Evolutionary conservation across 257 asterid species (phyloP).

Genomic region (Solanum sejunctum): DNA sequence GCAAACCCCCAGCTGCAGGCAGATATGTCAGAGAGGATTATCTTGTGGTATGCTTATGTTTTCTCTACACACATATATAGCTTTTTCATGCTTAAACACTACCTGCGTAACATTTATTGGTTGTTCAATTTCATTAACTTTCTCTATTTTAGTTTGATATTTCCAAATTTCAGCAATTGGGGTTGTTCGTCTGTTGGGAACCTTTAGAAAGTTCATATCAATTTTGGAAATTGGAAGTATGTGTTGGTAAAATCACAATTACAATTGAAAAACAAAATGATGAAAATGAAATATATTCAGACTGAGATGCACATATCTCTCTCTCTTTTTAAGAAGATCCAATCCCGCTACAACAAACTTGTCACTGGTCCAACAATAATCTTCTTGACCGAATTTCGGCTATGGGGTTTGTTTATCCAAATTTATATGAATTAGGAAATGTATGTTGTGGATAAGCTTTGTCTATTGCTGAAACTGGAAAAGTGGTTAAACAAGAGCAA

Average conservation of each 20-base stretch:
- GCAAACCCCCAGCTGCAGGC: conserved; percentile 50
- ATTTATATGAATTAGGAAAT: not conserved
- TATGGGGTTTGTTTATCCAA: not conserved
- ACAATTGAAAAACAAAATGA: not conserved
- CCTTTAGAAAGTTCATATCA: not conserved
- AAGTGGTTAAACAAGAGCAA: not conserved
- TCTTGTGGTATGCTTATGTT: conserved; percentile 65
- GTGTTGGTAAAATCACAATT: not conserved
- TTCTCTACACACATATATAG: not conserved
- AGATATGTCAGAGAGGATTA: conserved; percentile 77
- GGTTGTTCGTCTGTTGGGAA: not conserved
- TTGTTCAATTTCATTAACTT: not conserved
- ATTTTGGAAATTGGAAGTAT: not conserved
- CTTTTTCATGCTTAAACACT: not conserved
- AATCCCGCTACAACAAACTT: not conserved
- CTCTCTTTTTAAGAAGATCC: too few relatives aligned
- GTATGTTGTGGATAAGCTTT: not conserved
- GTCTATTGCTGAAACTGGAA: not conserved
- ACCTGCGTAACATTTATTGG: too few relatives aligned
- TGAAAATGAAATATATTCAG: too few relatives aligned
- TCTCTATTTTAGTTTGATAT: not conserved
- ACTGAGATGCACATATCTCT: too few relatives aligned
- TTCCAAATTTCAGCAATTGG: not conserved
- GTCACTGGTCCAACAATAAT: not conserved
- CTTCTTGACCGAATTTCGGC: not conserved